A percentile compares a stretch with the other conserved stretches of the same genome.
Conservation (phyloP, 768 basidiomycete species). For the Cystofilobasidium bisporidii region DNA sequence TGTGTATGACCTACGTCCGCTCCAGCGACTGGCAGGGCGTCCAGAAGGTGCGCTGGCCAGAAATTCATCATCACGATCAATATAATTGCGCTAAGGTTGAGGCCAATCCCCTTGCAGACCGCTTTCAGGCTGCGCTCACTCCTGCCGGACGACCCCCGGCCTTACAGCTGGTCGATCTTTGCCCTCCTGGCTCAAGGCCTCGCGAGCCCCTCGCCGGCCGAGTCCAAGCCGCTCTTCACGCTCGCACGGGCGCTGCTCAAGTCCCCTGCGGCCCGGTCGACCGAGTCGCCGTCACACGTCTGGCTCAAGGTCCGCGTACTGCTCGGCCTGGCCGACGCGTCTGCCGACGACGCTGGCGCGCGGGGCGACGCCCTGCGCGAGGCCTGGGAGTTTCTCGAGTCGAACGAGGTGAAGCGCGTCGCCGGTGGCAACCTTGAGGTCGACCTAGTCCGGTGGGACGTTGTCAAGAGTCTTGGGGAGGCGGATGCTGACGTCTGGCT, state of each 20-base stretch:
- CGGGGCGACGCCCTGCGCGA: slow-evolving; percentile 60
- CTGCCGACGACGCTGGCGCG: neutral
- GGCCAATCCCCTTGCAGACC: neutral
- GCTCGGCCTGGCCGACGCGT: slow-evolving; percentile 38
- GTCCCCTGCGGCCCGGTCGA: slow-evolving; percentile 44
- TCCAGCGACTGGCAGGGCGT: neutral
- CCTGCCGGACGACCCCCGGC: neutral
- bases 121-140: neutral
- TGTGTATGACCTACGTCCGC: neutral
- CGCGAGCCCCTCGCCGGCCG: neutral
- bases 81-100: too few relatives aligned
- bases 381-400: slow-evolving; percentile 58
- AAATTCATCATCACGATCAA: too few relatives aligned
- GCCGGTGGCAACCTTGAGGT: slow-evolving; percentile 63
- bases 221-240: slow-evolving; percentile 47
- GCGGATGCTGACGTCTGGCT: slow-evolving; percentile 12
- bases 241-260: slow-evolving; percentile 63
- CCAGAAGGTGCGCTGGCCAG: neutral
- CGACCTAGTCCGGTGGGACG: slow-evolving; percentile 63
- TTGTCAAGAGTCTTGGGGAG: slow-evolving; percentile 50
- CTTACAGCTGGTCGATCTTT: neutral
- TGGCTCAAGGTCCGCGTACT: slow-evolving; percentile 64
- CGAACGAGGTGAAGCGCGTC: slow-evolving; percentile 57
- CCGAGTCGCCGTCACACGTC: slow-evolving; percentile 58
- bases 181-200: neutral